These are phyloP conservation scores for Lentinula guzmanii DNA, from an alignment of 768 basidiomycete genomes.

Conservation along the genomic window DNA sequence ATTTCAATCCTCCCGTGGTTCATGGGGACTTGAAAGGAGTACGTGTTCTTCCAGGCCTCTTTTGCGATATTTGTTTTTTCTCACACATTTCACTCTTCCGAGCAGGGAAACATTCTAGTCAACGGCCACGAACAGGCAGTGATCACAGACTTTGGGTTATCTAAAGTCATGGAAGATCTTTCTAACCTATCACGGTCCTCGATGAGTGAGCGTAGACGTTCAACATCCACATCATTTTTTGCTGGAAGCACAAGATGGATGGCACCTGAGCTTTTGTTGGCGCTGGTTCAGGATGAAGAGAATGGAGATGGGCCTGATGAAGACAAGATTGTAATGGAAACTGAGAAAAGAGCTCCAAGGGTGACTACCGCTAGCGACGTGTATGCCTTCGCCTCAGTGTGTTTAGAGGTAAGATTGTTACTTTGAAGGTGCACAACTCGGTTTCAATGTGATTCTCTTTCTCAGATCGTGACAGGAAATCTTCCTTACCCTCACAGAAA, in stretches of 20 bases:
- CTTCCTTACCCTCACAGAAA: slow-evolving; percentile 46
- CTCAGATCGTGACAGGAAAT: slow-evolving; percentile 43
- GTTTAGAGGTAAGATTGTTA: slow-evolving; percentile 40
- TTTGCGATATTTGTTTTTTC: background rate
- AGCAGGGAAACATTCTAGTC: slow-evolving; percentile 52
- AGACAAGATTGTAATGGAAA: no score
- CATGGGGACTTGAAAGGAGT: slow-evolving; percentile 37
- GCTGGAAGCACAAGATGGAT: slow-evolving; percentile 47
- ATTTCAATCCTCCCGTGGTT: slow-evolving; percentile 45
- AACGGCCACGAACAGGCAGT: slow-evolving; percentile 44
- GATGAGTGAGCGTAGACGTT: slow-evolving; percentile 25
- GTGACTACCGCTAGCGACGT: slow-evolving; percentile 51
- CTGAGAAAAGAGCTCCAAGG: slow-evolving; percentile 19
- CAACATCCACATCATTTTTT: slow-evolving; percentile 32
- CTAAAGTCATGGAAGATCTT: slow-evolving; percentile 51
- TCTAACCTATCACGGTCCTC: slow-evolving; percentile 26
- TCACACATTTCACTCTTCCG: background rate
- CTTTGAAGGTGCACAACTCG: background rate
- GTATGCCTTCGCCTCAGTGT: slow-evolving; percentile 56
- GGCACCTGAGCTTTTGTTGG: slow-evolving; percentile 53
- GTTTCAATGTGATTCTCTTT: background rate
- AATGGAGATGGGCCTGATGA: slow-evolving; percentile 9
- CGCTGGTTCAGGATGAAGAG: slow-evolving; percentile 43
- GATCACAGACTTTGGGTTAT: slow-evolving; percentile 59
- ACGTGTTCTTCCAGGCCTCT: slow-evolving; percentile 11